A percentile compares a stretch with the other conserved stretches of the same genome.
phyloP scores from a whole-genome alignment of 2,329 filamentous ascomycete genomes.

The Talaromyces piceae region DNA sequence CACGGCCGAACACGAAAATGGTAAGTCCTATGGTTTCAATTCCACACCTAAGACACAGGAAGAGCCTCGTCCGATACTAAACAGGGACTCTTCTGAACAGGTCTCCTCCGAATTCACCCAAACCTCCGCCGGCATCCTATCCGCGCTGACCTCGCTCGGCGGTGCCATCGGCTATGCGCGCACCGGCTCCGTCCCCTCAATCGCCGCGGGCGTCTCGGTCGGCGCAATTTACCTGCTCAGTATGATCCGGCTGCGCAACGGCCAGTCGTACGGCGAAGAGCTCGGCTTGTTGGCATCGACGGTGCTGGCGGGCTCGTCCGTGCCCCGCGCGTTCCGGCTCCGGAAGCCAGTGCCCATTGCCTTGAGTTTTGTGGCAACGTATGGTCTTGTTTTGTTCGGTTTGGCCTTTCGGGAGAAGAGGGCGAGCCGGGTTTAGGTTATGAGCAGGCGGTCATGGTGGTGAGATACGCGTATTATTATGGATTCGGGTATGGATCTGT shows the following conservation, averaged over 20 bases:
- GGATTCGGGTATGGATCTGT: not conserved
- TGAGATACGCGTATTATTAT: not conserved
- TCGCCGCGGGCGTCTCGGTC: conserved; percentile 77
- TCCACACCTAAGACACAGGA: too few species aligned
- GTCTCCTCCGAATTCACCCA: conserved; percentile 19
- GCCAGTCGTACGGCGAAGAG: conserved; percentile 75
- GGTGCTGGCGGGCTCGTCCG: conserved; percentile 73
- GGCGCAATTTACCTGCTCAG: conserved; percentile 72
- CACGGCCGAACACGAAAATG: too few species aligned
- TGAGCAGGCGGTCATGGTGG: not conserved
- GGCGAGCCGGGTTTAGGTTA: conserved; percentile 8
- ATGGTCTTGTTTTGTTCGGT: conserved; percentile 74
- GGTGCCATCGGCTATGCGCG: conserved; percentile 80
- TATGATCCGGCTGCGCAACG: conserved; percentile 69
- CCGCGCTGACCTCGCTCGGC: conserved; percentile 73
- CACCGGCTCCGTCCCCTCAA: conserved; percentile 78
- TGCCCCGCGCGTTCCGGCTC: conserved; percentile 77
- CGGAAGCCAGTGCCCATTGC: conserved; percentile 77
- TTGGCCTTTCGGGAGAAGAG: conserved; percentile 48
- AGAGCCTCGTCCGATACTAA: not conserved
- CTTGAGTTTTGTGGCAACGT: conserved; percentile 69
- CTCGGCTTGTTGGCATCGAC: conserved; percentile 79
- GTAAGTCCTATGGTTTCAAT: not conserved
- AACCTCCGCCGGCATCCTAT: conserved; percentile 68
- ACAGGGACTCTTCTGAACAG: not conserved